Base-by-base conservation (phyloP, 495 filamentous ascomycete genomes). In the Penicillium antarcticum region DNA sequence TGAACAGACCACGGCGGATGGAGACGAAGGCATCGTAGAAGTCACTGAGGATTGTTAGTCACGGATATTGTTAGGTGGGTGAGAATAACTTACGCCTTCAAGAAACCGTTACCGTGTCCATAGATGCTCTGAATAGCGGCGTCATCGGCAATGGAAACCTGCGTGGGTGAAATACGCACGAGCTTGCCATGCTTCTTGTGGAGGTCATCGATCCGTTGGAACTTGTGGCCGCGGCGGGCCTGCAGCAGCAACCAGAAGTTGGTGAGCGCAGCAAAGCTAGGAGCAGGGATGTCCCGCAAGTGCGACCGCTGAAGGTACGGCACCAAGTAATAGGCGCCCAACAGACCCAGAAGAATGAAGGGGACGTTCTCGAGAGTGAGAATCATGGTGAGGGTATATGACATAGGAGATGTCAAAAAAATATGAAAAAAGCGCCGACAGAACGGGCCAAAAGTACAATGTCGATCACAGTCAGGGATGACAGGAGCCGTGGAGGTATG, bases 1-100 rank as follows among this genome's bases (percentile, higher is more conserved):
- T 95, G 88, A 95, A 96, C 19, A 96, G 76, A 35, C 90, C 91
- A 8, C 89, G 83, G 31, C 78, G 79, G 64, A 96, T 92, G 26
- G 87, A 90, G 60, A 95, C 90, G 56, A 96, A 96, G 41, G 88
- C 88, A 65, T 95, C 90, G 62, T 96, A 96, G 74, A 90, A 96
- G 13, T 89, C 82, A 24, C 82, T 86, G 33, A 5, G 16, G 31
- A 16, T n/a, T 8, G 9, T 29, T 16, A 36, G 34, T 10, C 31
- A 9, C 2, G 18, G 18, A 33, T 11, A 23, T 7, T 16, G 14
- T 17, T 35, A 24, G 33, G 29, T 17, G 21, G 12, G 19, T 11
- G 12, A 6, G 19, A 12, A 26, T n/a, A 12, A 73, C 67, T 14
- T 69, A 85, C 84, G 86, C 75, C 66, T 91, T 91, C 48, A 87